Conservation (phyloP, 2,329 filamentous ascomycete genomes). For the Endocalyx cinctus region DNA sequence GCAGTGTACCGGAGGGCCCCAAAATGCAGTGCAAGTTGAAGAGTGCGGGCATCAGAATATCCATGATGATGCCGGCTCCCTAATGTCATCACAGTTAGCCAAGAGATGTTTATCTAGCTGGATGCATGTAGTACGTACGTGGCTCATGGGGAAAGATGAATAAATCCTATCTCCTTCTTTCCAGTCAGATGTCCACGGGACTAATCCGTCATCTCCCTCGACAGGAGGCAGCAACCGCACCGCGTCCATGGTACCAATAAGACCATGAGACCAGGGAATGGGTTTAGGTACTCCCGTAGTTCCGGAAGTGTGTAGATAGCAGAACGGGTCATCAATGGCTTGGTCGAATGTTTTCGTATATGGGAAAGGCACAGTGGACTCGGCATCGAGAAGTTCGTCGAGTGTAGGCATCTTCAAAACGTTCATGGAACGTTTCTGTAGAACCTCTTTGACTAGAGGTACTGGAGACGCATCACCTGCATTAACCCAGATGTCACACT, state of each 20-base stretch:
- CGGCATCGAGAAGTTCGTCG: slow-evolving; percentile 22
- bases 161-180: slow-evolving; percentile 26
- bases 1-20: slow-evolving; percentile 29
- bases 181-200: slow-evolving; percentile 26
- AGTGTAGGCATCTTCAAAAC: slow-evolving; percentile 22
- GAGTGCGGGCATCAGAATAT: slow-evolving; percentile 33
- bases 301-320: slow-evolving; percentile 37
- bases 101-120: neutral
- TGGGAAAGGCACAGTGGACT: slow-evolving; percentile 13
- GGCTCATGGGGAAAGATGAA: slow-evolving; percentile 33
- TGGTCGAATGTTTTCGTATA: slow-evolving; percentile 30
- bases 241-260: slow-evolving; percentile 32
- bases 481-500: slow-evolving; percentile 4
- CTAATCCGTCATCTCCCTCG: slow-evolving; percentile 23
- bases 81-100: slow-evolving; percentile 8
- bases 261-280: slow-evolving; percentile 29
- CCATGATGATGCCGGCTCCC: slow-evolving; percentile 38
- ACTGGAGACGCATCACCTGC: slow-evolving; percentile 8
- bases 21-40: slow-evolving; percentile 31
- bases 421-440: slow-evolving; percentile 20
- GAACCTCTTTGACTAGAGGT: slow-evolving; percentile 9
- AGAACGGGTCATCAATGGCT: slow-evolving; percentile 29
- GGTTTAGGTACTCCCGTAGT: slow-evolving; percentile 38
- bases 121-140: slow-evolving; percentile 16
- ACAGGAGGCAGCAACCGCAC: slow-evolving; percentile 27